Evolutionary conservation across 1,284 basidiomycete genomes (phyloP), one percentile per base, ranked within the genome.

Genomic region (Xanthoconium separans): DNA sequence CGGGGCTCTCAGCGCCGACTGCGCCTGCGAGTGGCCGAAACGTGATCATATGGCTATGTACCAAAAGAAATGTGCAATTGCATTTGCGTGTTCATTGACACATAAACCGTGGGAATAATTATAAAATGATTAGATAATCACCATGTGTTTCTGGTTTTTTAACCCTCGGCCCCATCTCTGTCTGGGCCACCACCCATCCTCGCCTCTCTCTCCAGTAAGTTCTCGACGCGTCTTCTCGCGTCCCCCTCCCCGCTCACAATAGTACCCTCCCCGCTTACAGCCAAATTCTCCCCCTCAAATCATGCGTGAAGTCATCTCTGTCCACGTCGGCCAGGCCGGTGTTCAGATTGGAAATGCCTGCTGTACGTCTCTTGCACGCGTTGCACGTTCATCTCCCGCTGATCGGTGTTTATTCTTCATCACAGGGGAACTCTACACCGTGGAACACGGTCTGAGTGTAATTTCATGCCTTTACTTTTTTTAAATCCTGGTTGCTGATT

Each of bases 331-430:
- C 66, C 93, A 95, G 79, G 93, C 93, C 70, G 93, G 93, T 88
- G 90, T 95, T 65, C 93, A 95, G 80, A 95, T 97, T 68, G 93
- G 94, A 73, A 96, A 96, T 71, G 93, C 93, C 71, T 95, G 93
- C 78, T 95, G 89, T 91, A 74, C 79, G 88, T 86, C 46, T 43
- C 8, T 22, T 52, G 5, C 52, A 60, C 66, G 57, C 63, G 65
- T 58, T 43, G 47, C 29, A 15, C 45, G 29, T 15, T 34, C 41
- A 20, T 42, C 29, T 16, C 8, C 39, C 33, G 18, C 22, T 40
- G 31, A 48, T 54, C 42, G 39, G 40, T 48, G 29, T 56, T 71
- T 12, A 71, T 56, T 10, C 30, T 15, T 70, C 54, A 63, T 65
- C 57, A 54, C 68, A 91, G 89, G 95, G 96, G 95, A 98, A 76